Conservation (phyloP, 306 rosid species). For the Lotus japonicus region DNA sequence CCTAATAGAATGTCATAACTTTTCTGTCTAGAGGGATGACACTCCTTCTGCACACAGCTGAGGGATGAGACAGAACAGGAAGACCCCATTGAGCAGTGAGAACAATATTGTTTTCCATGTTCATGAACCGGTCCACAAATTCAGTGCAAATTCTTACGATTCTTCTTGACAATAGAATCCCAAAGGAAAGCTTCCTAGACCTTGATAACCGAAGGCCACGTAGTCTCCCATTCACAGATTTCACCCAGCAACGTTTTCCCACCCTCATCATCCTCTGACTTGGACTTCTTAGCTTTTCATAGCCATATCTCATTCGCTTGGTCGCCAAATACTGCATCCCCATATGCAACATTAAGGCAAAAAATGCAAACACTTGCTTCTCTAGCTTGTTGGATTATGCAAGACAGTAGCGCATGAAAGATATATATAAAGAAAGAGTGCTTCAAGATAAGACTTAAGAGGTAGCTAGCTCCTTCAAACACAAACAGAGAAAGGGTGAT, state of each 20-base stretch:
- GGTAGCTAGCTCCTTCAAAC: neutral
- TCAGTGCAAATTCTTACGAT: constrained; percentile 43
- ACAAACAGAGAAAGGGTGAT: neutral
- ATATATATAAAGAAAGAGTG: neutral
- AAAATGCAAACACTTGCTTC: neutral
- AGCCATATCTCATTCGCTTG: constrained; percentile 37
- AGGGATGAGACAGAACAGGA: constrained; percentile 53
- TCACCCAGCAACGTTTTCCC: constrained; percentile 47
- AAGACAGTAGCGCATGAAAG: neutral
- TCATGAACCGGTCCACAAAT: constrained; percentile 33
- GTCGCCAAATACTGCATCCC: constrained; percentile 33
- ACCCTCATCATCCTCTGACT: constrained; percentile 33
- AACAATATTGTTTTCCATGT: constrained; percentile 36
- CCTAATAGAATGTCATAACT: constrained; percentile 1
- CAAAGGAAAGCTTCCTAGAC: constrained; percentile 41
- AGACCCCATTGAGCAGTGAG: constrained; percentile 65
- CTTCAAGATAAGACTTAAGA: neutral
- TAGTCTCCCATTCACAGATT: constrained; percentile 45
- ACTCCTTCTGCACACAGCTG: constrained; percentile 27
- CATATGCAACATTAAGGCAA: constrained; percentile 23
- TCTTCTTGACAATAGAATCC: constrained; percentile 34
- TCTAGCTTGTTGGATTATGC: neutral
- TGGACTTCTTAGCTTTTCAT: constrained; percentile 38
- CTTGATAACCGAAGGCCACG: constrained; percentile 47
- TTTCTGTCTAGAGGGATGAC: constrained; percentile 8